These are phyloP conservation scores for Xerocomus cyaneibrunnescens DNA, from an alignment of 1,284 basidiomycete genomes.

Conservation along the genomic window DNA sequence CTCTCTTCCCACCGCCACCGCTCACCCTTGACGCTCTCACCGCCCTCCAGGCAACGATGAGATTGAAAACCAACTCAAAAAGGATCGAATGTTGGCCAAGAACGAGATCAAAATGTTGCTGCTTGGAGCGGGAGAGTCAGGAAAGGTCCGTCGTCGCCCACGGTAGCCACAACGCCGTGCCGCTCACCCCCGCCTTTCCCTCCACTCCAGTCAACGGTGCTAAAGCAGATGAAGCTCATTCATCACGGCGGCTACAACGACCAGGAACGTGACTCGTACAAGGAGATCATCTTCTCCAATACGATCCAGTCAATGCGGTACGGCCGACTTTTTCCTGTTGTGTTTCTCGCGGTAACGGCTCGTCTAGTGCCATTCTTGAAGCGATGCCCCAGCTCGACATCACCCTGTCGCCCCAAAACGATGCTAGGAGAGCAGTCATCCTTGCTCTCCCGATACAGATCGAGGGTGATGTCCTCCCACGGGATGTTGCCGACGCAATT, in stretches of 20 bases:
- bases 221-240: slow-evolving; percentile 97
- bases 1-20: neutral
- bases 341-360: neutral
- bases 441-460: slow-evolving; percentile 84
- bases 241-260: slow-evolving; percentile 90
- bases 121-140: slow-evolving; percentile 91
- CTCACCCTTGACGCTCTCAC: neutral
- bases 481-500: slow-evolving; percentile 79
- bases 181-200: neutral
- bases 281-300: slow-evolving; percentile 97
- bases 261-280: slow-evolving; percentile 92
- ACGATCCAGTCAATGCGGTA: slow-evolving; percentile 95
- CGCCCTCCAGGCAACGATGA: slow-evolving; percentile 76
- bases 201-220: slow-evolving; percentile 72
- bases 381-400: slow-evolving; percentile 74
- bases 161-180: neutral
- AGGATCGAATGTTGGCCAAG: slow-evolving; percentile 88
- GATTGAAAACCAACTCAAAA: slow-evolving; percentile 94
- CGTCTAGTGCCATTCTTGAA: slow-evolving; percentile 79
- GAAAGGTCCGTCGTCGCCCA: slow-evolving; percentile 55
- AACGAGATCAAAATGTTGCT: slow-evolving; percentile 95
- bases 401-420: slow-evolving; percentile 63
- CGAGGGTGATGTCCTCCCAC: slow-evolving; percentile 79
- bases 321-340: slow-evolving; percentile 18
- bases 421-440: slow-evolving; percentile 75